Conservation (phyloP, 2,329 filamentous ascomycete genomes). For the Cercospora citrullina region DNA sequence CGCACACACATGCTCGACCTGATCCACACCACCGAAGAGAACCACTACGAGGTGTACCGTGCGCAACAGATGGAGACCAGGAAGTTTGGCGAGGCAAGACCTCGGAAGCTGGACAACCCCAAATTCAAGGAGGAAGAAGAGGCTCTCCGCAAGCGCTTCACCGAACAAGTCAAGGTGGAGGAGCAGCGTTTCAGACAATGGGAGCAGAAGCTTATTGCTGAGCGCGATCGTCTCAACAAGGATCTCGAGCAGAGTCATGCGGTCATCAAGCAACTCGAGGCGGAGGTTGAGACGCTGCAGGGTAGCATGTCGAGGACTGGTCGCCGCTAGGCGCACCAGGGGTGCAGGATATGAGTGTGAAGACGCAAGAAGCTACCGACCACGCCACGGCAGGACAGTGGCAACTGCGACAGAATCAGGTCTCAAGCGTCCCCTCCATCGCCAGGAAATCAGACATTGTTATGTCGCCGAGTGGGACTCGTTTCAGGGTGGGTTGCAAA, state of each 20-base stretch:
- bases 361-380: constrained; percentile 13
- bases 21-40: constrained; percentile 98
- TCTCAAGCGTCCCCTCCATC: constrained; percentile 15
- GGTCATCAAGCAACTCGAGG: constrained; percentile 82
- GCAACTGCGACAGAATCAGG: constrained; percentile 20
- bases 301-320: constrained; percentile 42
- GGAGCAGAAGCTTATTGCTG: constrained; percentile 99
- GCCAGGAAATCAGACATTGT: constrained; percentile 18
- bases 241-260: constrained; percentile 97
- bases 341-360: constrained; percentile 5
- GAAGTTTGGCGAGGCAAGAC: constrained; percentile 97
- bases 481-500: constrained; percentile 15
- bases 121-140: constrained; percentile 99
- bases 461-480: constrained; percentile 15
- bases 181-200: constrained; percentile 98
- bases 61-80: constrained; percentile 99
- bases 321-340: constrained; percentile 30
- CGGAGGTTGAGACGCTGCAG: constrained; percentile 90
- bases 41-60: constrained; percentile 98
- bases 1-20: constrained; percentile 96
- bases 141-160: constrained; percentile 96
- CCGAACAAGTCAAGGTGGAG: constrained; percentile 99
- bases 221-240: constrained; percentile 99
- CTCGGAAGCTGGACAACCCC: constrained; percentile 98
- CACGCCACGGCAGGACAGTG: constrained; percentile 25